Evolutionary conservation across 2,329 filamentous ascomycete genomes (phyloP), one percentile per base, ranked within the genome.

Genomic region (Xylaria sp.): DNA sequence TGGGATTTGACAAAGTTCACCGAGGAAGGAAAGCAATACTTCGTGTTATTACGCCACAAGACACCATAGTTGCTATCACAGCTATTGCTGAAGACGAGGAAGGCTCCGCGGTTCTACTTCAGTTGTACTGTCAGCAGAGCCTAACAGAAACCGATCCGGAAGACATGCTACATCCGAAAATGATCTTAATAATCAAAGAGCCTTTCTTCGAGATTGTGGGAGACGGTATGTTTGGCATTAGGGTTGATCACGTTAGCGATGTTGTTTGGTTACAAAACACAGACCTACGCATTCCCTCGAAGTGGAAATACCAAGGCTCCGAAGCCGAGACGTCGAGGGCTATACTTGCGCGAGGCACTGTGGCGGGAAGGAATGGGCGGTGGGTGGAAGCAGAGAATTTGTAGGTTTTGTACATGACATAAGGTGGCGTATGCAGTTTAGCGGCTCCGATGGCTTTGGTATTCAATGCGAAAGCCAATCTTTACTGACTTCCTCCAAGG

Each of bases 201-300:
- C 85, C 86, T 0, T 88, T 82, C 71, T 81, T 88, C 70, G 85
- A 83, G 69, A 34, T 73, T 0, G 78, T 78, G 27, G 74, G 73
- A 0, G 74, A 82, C 32, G 81, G 81, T 1, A 56, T 75, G 0
- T 85, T 84, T 72, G 79, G 76, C 0, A 39, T 89, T 27, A 80
- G 85, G 5, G 83, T 87, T 6, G 86, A 89, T 65, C 86, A 89
- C 72, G 71, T 84, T 17, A 82, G 81, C 17, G 86, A 89, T 64
- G 69, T 88, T 19, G 67, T 82, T 2, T 79, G 78, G 66, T 65
- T 86, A 1, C 61, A 76, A 0, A 59, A 70, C 0, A 54, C 71
- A 19, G 81, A 86, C 48, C 59, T 75, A n/a, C 78, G 74, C 4
- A 73, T 86, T 12, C 85, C 84, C 0, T 27, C 50, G 1, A 55